These are phyloP conservation scores for Globisporangium megalacanthum DNA, from an alignment of 352 stramenopile genomes.

Conservation along the genomic window DNA sequence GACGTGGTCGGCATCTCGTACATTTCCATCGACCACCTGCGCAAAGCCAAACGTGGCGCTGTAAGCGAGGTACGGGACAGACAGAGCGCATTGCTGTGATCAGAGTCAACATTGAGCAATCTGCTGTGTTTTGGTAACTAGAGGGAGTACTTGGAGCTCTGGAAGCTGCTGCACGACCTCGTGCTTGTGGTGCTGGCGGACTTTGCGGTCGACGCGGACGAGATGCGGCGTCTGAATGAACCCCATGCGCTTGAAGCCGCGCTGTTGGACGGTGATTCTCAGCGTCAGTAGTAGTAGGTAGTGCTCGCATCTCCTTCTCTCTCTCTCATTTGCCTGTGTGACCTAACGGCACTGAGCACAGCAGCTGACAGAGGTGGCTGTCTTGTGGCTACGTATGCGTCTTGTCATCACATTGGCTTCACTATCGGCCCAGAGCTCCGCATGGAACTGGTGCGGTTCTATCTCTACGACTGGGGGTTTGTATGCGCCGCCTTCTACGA, in stretches of 20 bases:
- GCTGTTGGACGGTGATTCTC: constrained; percentile 18
- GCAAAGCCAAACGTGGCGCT: constrained; percentile 54
- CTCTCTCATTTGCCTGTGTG: not conserved
- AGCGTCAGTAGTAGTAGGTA: constrained; percentile 14
- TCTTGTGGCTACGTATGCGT: not conserved
- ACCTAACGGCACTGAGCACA: not conserved
- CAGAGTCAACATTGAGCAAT: not conserved
- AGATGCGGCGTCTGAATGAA: constrained; percentile 26
- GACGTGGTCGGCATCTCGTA: constrained; percentile 47
- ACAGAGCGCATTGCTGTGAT: not conserved
- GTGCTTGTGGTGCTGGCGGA: constrained; percentile 53
- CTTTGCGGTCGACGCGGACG: constrained; percentile 42
- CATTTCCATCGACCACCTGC: constrained; percentile 45
- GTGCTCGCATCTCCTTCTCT: not conserved
- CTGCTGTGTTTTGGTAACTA: constrained; percentile 7
- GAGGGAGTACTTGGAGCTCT: constrained; percentile 41
- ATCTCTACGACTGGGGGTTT: constrained; percentile 70
- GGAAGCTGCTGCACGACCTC: constrained; percentile 61
- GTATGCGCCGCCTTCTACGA: constrained; percentile 39
- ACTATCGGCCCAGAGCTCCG: constrained; percentile 14
- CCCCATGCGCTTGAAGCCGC: constrained; percentile 11
- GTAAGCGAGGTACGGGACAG: constrained; percentile 17
- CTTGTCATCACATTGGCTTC: not conserved
- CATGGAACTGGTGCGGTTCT: constrained; percentile 46
- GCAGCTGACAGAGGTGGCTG: not conserved